Evolutionary conservation across 352 stramenopile species (phyloP), one percentile per base, ranked within the genome.

Genomic region (Pythium dissotocum): DNA sequence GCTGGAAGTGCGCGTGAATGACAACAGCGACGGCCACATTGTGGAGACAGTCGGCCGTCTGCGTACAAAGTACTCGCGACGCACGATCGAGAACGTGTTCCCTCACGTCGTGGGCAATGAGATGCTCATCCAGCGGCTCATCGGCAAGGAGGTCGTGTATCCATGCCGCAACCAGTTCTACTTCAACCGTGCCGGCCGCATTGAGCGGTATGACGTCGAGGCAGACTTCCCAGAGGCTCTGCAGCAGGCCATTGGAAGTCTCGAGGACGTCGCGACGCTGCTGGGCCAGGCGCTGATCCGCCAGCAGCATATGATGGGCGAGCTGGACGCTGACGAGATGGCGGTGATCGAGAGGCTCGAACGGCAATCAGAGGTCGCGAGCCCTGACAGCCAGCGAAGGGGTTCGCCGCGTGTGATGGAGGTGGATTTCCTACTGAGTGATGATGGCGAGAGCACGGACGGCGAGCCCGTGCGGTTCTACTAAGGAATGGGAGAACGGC

Each of bases 21-120:
- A 87, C 44, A 77, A 79, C 52, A 63, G 71, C 13, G 36, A 24
- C 32, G 51, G 56, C 35, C 72, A 89, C 38, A 77, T 91, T 56
- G 63, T 78, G 35, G 78, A 78, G 21, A 76, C 77, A 1, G 72
- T 70, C 21, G 77, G 69, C 9, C 46, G 36, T 16, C 72, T 93
- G 38, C 77, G 79, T 36, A 75, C 87, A 60, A 82, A 80, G 38
- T 84, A 91, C 48, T 86, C 79, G 36, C 76, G 81, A 3, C 66
- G 70, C 13, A 91, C 85, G 12, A 80, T 93, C 44, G 76, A 90
- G 64, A 76, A 84, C 33, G 75, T 93, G 40, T 91, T 91, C 58
- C 85, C 85, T 1, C 82, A 90, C 55, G 65, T 89, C 28, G 63
- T 90, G 4, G 81, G 78, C 70, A 87, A 93, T 57, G 80, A 89